These are phyloP conservation scores for Acer negundo DNA, from an alignment of 345 rosid species.

Conservation along the genomic window DNA sequence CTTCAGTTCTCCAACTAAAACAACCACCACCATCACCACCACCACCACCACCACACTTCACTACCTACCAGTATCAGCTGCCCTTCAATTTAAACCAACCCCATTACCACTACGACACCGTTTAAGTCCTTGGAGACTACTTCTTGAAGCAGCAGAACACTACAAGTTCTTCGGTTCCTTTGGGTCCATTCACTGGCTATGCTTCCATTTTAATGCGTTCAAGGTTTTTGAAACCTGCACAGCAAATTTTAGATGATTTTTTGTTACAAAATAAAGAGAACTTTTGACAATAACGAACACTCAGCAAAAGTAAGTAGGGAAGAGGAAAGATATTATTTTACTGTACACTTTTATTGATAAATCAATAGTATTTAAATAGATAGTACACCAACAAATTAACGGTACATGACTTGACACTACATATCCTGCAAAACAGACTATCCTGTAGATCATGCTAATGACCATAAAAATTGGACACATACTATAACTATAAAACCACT, in stretches of 20 bases:
- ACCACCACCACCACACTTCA: neutral
- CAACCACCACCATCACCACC: neutral
- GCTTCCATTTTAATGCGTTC: conserved; percentile 32
- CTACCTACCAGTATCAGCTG: neutral
- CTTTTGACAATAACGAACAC: no score
- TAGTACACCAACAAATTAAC: no score
- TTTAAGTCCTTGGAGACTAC: conserved; percentile 22
- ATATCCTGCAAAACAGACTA: no score
- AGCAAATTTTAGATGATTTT: conserved; percentile 35
- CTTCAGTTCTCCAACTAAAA: conserved; percentile 5
- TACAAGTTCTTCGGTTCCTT: conserved; percentile 36
- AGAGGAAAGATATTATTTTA: no score
- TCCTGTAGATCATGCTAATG: no score
- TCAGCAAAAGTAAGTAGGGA: no score
- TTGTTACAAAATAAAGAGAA: no score
- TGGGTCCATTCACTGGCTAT: conserved; percentile 45
- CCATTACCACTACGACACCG: neutral
- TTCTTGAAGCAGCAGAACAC: conserved; percentile 19
- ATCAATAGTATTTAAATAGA: no score
- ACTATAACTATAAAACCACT: no score
- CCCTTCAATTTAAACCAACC: neutral
- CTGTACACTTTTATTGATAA: no score
- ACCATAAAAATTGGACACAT: no score
- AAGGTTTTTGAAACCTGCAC: conserved; percentile 41
- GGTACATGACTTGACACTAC: no score